Evolutionary conservation across 2,329 filamentous ascomycete genomes (phyloP).

Genomic region (Podosphaera fusca): DNA sequence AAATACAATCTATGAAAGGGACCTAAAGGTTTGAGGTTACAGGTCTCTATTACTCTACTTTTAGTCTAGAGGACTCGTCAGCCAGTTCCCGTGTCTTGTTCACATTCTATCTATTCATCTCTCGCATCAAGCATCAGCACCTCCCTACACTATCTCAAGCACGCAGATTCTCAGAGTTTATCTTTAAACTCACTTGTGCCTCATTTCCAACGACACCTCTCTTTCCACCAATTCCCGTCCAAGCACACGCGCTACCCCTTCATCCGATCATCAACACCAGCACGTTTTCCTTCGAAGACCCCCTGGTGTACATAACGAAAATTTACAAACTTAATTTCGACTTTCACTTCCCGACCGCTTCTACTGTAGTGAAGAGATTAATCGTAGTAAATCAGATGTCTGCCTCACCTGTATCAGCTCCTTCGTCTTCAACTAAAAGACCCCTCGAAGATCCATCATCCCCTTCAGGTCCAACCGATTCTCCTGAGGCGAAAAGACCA

Average conservation of each 20-base stretch:
- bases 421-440: conserved; percentile 60
- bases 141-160: conserved; percentile 10
- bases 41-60: conserved; percentile 17
- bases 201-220: conserved; percentile 14
- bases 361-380: conserved; percentile 19
- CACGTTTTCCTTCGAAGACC: conserved; percentile 78
- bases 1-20: neutral
- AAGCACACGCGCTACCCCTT: conserved; percentile 16
- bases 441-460: conserved; percentile 94
- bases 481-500: conserved; percentile 90
- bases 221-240: conserved; percentile 15
- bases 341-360: conserved; percentile 20
- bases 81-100: conserved; percentile 9
- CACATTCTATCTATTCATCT: conserved; percentile 15
- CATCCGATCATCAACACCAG: conserved; percentile 36
- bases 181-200: conserved; percentile 16
- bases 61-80: conserved; percentile 12
- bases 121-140: conserved; percentile 11
- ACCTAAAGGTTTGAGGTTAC: conserved; percentile 16
- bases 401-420: conserved; percentile 36
- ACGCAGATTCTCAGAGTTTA: conserved; percentile 13
- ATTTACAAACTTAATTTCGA: conserved; percentile 31
- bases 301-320: conserved; percentile 63
- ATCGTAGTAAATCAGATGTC: conserved; percentile 39
- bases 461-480: conserved; percentile 71